phyloP scores from a whole-genome alignment of 495 filamentous ascomycete species.

The Lasiosphaeria ovina region DNA sequence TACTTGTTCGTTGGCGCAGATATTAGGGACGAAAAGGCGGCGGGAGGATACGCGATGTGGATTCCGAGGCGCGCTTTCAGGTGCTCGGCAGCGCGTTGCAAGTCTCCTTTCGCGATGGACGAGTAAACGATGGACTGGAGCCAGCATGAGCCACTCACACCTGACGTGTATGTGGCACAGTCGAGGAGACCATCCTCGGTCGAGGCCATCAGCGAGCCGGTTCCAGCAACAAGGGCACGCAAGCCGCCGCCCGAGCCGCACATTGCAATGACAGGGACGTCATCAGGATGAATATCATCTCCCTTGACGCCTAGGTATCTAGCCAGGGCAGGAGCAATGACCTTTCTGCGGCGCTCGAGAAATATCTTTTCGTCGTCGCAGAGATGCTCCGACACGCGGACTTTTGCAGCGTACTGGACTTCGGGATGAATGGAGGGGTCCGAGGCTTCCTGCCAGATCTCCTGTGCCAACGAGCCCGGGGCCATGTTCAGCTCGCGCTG shows the following conservation, averaged over 20 bases:
- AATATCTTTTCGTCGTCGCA: constrained; percentile 82
- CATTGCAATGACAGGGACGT: constrained; percentile 88
- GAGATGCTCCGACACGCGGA: constrained; percentile 78
- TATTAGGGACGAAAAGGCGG: constrained; percentile 70
- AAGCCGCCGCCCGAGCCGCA: constrained; percentile 92
- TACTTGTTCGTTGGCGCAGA: constrained; percentile 89
- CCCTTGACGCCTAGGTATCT: constrained; percentile 75
- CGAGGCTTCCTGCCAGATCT: constrained; percentile 89
- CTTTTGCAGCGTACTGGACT: constrained; percentile 71
- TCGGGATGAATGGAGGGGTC: constrained; percentile 83
- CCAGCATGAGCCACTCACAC: constrained; percentile 95
- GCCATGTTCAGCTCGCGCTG: constrained; percentile 83
- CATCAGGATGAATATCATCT: constrained; percentile 81
- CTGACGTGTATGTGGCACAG: constrained; percentile 90
- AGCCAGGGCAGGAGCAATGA: constrained; percentile 69
- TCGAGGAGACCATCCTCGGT: constrained; percentile 86
- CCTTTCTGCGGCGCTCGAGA: constrained; percentile 58
- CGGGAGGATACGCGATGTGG: constrained; percentile 89
- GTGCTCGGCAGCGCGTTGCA: constrained; percentile 71
- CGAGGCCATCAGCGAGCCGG: constrained; percentile 76
- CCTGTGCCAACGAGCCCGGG: constrained; percentile 81
- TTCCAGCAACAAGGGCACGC: constrained; percentile 82
- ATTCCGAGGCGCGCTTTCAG: constrained; percentile 78
- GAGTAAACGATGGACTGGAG: constrained; percentile 86
- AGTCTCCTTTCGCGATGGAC: constrained; percentile 63